Evolutionary conservation across 208 protist genomes (phyloP).

Genomic region (Leishmania guyanensis): DNA sequence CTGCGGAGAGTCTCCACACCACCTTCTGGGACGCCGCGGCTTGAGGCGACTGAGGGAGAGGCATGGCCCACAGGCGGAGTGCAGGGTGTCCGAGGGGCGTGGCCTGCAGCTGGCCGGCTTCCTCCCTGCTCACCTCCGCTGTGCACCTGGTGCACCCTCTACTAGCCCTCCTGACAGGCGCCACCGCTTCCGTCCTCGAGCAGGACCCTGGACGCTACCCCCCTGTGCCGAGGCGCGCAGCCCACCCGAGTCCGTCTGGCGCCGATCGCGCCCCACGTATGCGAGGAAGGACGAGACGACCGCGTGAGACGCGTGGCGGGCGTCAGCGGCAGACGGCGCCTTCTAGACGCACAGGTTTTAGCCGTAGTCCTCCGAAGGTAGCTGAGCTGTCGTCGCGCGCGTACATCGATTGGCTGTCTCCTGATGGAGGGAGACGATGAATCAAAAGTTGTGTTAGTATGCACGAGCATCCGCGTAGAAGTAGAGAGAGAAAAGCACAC

Average conservation of each 20-base stretch:
- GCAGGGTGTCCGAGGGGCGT: neutral
- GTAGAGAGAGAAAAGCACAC: neutral
- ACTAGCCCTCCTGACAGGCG: neutral
- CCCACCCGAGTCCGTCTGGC: neutral
- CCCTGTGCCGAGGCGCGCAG: neutral
- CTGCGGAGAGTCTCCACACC: neutral
- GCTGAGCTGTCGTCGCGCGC: neutral
- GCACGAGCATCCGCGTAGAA: neutral
- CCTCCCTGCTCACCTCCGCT: neutral
- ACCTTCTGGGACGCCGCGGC: neutral
- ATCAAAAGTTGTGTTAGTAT: neutral
- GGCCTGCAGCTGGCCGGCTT: neutral
- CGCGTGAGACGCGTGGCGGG: neutral
- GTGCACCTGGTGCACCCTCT: neutral
- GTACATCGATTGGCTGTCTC: neutral
- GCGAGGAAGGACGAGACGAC: neutral
- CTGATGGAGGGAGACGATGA: neutral
- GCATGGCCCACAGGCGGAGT: neutral
- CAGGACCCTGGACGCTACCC: neutral
- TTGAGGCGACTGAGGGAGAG: neutral
- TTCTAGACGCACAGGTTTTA: neutral
- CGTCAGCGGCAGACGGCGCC: neutral
- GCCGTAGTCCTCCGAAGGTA: neutral
- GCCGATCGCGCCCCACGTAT: neutral
- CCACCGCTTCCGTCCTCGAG: neutral